These are phyloP conservation scores for Solanum hybrid DNA, from an alignment of 305 asterid genomes.

Conservation along the genomic window DNA sequence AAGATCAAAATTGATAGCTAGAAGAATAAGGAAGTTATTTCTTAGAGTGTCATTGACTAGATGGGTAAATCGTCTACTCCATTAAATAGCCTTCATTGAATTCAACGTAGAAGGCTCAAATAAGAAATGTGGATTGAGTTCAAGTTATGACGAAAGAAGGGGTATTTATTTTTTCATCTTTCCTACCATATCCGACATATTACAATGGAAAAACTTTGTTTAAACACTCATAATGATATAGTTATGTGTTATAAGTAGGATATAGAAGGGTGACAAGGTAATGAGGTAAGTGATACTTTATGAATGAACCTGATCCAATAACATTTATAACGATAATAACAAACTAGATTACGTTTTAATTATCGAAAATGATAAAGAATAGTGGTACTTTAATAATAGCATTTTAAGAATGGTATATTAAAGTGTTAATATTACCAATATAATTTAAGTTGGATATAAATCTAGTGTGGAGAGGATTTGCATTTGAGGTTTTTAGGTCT, in stretches of 20 bases:
- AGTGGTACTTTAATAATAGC: neutral
- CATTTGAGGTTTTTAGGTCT: neutral
- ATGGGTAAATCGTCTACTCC: too few relatives aligned
- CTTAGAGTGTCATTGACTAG: neutral
- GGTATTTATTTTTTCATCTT: too few relatives aligned
- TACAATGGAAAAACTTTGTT: neutral
- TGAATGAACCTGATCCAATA: neutral
- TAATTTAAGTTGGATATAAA: neutral
- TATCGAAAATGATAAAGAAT: neutral
- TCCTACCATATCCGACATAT: too few relatives aligned
- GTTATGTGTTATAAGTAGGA: neutral
- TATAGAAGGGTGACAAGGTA: neutral
- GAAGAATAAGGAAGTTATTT: neutral
- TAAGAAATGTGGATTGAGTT: too few relatives aligned
- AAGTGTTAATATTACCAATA: neutral
- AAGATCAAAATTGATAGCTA: neutral
- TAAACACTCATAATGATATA: neutral
- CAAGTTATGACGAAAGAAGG: too few relatives aligned
- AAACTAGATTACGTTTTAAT: neutral
- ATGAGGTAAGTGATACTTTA: neutral
- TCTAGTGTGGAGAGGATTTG: neutral
- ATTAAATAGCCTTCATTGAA: too few relatives aligned
- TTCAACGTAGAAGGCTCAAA: too few relatives aligned
- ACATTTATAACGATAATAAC: neutral
- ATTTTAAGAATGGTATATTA: neutral